Evolutionary conservation across 2,329 filamentous ascomycete genomes (phyloP), one percentile per base, ranked within the genome.

Genomic region (Stemphylium vesicarium): DNA sequence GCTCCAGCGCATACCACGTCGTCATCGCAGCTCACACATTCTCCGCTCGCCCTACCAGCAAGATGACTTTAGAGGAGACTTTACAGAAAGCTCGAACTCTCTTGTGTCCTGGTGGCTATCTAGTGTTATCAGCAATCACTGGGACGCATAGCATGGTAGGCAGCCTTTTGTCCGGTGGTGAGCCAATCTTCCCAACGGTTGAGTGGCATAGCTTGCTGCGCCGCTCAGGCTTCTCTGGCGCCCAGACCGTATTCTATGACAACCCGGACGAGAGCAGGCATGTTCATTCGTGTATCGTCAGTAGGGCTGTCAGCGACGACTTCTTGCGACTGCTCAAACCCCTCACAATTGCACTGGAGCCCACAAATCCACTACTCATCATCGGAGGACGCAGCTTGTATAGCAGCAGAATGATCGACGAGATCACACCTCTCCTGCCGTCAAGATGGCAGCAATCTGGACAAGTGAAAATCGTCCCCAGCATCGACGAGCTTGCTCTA

Each of bases 31-130:
- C 50, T 5, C 32, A 49, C 13, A 59, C 63, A 2, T 32, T 65
- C 20, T 20, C 20, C 20, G 4, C 20, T 1, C 60, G 63, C 29
- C 57, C 59, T 1, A 63, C 60, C 1, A 20, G 29, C 8, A 16
- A 44, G 20, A 20, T 20, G 20, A 20, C 20, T 11, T 31, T 68
- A 2, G 42, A 51, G 7, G 16, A 52, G 12, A 60, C 60, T 1
- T 13, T 66, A 22, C 9, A n/a, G 4, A 58, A 65, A 16, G 40
- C 52, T 1, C 54, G 62, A 3, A 39, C 33, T 4, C 41, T 72
- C 3, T 56, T 71, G 3, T 59, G 50, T 15, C 78, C 80, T 0
- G 78, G 76, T 2, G 81, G 81, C 0, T 75, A 78, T 24, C 62
- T 84, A 0, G 24, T 82, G 60, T 71, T 46, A 60, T 70, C 68